These are phyloP conservation scores for Botrytis paeoniae DNA, from an alignment of 2,329 filamentous ascomycete genomes.

Conservation along the genomic window DNA sequence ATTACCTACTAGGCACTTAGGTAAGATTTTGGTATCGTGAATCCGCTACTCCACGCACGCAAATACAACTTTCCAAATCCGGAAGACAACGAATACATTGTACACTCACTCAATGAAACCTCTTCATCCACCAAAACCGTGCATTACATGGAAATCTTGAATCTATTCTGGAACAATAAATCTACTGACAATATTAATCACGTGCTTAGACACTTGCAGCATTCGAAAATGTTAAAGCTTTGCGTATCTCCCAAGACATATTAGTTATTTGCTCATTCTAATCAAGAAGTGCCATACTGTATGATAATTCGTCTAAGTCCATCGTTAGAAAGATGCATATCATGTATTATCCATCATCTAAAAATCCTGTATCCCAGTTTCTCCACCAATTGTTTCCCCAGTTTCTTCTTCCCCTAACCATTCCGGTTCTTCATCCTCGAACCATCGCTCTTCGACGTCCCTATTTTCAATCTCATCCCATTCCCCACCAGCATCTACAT, in stretches of 20 bases:
- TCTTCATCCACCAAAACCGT: not conserved
- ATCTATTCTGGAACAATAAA: not conserved
- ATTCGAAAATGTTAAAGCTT: not conserved
- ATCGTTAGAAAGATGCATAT: not conserved
- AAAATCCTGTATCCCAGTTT: slow-evolving; percentile 40
- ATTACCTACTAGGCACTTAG: not conserved
- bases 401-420: slow-evolving; percentile 31
- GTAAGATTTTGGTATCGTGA: not conserved
- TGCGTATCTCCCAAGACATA: not conserved
- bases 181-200: not conserved
- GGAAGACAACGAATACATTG: not conserved
- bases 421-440: slow-evolving; percentile 39
- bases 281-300: not conserved
- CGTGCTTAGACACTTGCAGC: not conserved
- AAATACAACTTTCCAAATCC: not conserved
- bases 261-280: not conserved
- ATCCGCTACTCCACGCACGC: not conserved
- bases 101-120: not conserved
- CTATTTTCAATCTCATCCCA: slow-evolving; percentile 36
- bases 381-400: slow-evolving; percentile 29
- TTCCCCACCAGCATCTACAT: slow-evolving; percentile 37
- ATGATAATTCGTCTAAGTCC: not conserved
- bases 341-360: slow-evolving; percentile 21
- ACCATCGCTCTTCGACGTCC: slow-evolving; percentile 39
- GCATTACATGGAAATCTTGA: not conserved